These are phyloP conservation scores for Quercus glauca DNA, from an alignment of 306 rosid genomes.

Conservation along the genomic window DNA sequence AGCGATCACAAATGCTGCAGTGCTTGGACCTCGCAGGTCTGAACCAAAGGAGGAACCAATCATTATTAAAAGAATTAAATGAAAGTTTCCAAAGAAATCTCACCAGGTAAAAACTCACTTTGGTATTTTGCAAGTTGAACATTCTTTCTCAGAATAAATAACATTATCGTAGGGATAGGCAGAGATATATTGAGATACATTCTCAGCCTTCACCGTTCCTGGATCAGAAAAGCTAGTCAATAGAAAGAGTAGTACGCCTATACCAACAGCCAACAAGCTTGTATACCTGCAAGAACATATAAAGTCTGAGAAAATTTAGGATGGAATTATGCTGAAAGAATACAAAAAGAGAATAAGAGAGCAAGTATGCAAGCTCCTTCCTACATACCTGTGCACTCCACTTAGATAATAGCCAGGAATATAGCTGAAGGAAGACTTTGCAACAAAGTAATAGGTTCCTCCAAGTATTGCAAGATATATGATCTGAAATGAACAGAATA, in stretches of 20 bases:
- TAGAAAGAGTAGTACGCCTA: slow-evolving; percentile 81
- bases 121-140: slow-evolving; percentile 87
- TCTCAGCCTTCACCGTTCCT: slow-evolving; percentile 64
- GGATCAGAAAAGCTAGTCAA: slow-evolving; percentile 95
- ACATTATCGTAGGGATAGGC: slow-evolving; percentile 84
- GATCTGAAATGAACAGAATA: slow-evolving; percentile 40
- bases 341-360: background rate
- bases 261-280: slow-evolving; percentile 66
- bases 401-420: slow-evolving; percentile 87
- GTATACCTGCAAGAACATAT: slow-evolving; percentile 60
- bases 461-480: slow-evolving; percentile 67
- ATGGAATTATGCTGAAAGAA: slow-evolving; percentile 22
- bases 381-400: slow-evolving; percentile 68
- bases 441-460: slow-evolving; percentile 54
- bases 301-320: slow-evolving; percentile 28
- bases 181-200: slow-evolving; percentile 72
- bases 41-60: slow-evolving; percentile 22
- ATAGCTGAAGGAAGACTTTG: slow-evolving; percentile 54
- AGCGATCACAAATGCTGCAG: slow-evolving; percentile 83
- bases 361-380: background rate
- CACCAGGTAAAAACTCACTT: slow-evolving; percentile 53
- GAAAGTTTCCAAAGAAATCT: slow-evolving; percentile 3
- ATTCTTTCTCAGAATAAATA: slow-evolving; percentile 75
- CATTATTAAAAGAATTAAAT: background rate
- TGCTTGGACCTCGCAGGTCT: slow-evolving; percentile 99